Evolutionary conservation across 1,284 basidiomycete species (phyloP), one percentile per base, ranked within the genome.

Genomic region (Naganishia cerealis): DNA sequence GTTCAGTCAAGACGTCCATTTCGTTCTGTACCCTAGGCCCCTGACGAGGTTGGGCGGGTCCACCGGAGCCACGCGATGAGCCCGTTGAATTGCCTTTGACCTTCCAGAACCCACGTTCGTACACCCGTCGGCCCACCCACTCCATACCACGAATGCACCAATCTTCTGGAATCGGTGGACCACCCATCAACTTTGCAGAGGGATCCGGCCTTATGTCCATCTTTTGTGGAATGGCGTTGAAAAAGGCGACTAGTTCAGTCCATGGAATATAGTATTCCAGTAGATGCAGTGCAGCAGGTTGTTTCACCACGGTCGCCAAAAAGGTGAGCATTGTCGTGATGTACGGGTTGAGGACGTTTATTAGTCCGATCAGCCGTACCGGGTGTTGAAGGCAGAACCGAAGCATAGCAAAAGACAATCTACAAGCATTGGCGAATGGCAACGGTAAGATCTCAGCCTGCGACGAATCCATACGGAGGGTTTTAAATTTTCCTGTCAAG

Each of bases 131-230:
- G 7, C 91, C 89, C 1, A 91, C 88, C 95, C 95, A 99, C 71
- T 92, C 91, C 87, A 94, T 90, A 3, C 96, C 96, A 39, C 94
- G 86, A 70, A 98, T 80, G 73, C 91, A 91, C 92, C 94, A 97
- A 78, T 99, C 96, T 78, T 99, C 96, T 0, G 91, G 87, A 2
- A 99, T 82, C 0, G 93, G 90, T 13, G 75, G 65, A 15, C 85
- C 82, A 9, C 85, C 74, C 16, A 80, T 77, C 9, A 84, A 76
- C 58, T 82, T 80, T 16, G 75, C 73, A 13, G 74, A 71, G 38
- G 86, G 79, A 59, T 85, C 84, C 66, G 86, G 82, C 1, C 87
- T 87, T 10, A 90, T 83, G 8, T 83, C 85, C 16, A 86, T 53
- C 7, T 74, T 79, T 55, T 71, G 62, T 1, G 76, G 73, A 46